Conservation (phyloP, 164 flowering plant genomes). For the Magnolia kwangsiensis region DNA sequence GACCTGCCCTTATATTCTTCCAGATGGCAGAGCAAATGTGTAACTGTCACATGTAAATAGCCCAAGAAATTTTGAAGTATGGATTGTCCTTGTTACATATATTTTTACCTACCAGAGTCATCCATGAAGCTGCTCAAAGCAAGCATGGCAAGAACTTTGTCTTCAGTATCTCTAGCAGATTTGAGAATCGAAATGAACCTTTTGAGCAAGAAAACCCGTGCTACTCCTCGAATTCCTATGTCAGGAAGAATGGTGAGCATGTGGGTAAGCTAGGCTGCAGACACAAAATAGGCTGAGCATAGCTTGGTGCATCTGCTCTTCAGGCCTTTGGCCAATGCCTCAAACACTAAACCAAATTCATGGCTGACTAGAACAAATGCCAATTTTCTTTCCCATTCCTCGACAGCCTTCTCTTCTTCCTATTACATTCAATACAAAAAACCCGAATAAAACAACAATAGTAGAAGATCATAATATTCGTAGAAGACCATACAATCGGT, state of each 20-base stretch:
- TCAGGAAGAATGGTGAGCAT: slow-evolving; percentile 70
- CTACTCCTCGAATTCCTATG: slow-evolving; percentile 75
- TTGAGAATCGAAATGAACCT: slow-evolving; percentile 53
- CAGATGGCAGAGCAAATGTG: too few species aligned
- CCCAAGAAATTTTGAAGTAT: neutral
- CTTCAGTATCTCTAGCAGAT: slow-evolving; percentile 53
- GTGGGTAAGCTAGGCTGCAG: slow-evolving; percentile 72
- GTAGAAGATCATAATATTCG: too few species aligned
- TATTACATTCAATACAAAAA: slow-evolving; percentile 8
- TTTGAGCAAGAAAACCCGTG: slow-evolving; percentile 64
- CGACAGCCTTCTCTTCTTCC: slow-evolving; percentile 72
- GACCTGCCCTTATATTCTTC: too few species aligned
- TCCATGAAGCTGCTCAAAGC: slow-evolving; percentile 61
- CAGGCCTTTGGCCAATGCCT: slow-evolving; percentile 73
- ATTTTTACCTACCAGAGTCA: slow-evolving; percentile 49
- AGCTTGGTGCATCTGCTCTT: slow-evolving; percentile 53
- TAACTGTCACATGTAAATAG: too few species aligned
- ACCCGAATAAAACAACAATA: neutral
- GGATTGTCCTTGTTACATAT: neutral
- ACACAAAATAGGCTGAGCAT: slow-evolving; percentile 52
- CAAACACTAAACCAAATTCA: slow-evolving; percentile 79
- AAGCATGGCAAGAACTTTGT: slow-evolving; percentile 65
- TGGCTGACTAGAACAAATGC: slow-evolving; percentile 68
- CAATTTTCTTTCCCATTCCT: slow-evolving; percentile 75
- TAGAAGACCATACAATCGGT: neutral